Conservation (phyloP, 2,329 filamentous ascomycete genomes). For the Rutstroemia sp. region DNA sequence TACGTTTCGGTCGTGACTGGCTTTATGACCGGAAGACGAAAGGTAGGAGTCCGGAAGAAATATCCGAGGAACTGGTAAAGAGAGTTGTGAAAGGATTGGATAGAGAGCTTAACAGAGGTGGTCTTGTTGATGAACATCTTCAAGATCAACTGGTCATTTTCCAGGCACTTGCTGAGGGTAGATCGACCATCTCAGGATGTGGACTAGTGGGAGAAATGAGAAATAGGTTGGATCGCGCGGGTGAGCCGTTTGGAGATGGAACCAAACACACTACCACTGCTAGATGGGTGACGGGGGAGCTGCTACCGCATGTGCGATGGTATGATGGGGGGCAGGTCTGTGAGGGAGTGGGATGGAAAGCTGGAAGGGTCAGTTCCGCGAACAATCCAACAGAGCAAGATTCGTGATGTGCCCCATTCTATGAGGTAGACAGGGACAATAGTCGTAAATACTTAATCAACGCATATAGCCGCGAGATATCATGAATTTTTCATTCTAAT, state of each 20-base stretch:
- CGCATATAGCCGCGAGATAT: too few relatives aligned
- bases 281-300: conserved; percentile 47
- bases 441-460: too few relatives aligned
- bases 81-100: conserved; percentile 40
- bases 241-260: conserved; percentile 48
- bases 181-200: conserved; percentile 30
- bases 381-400: not conserved
- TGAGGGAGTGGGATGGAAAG: conserved; percentile 36
- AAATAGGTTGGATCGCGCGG: conserved; percentile 35
- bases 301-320: conserved; percentile 43
- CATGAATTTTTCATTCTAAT: too few relatives aligned
- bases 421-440: too few relatives aligned
- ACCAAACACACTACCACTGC: conserved; percentile 51
- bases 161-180: conserved; percentile 48
- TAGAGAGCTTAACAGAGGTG: conserved; percentile 37
- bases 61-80: conserved; percentile 36
- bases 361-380: not conserved
- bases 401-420: not conserved
- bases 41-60: conserved; percentile 19
- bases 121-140: conserved; percentile 47
- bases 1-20: conserved; percentile 44
- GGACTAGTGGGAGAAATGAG: not conserved
- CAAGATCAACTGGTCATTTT: conserved; percentile 56
- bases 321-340: conserved; percentile 44
- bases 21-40: conserved; percentile 35